Conservation (phyloP, 345 rosid genomes). For the Reutealis trisperma region DNA sequence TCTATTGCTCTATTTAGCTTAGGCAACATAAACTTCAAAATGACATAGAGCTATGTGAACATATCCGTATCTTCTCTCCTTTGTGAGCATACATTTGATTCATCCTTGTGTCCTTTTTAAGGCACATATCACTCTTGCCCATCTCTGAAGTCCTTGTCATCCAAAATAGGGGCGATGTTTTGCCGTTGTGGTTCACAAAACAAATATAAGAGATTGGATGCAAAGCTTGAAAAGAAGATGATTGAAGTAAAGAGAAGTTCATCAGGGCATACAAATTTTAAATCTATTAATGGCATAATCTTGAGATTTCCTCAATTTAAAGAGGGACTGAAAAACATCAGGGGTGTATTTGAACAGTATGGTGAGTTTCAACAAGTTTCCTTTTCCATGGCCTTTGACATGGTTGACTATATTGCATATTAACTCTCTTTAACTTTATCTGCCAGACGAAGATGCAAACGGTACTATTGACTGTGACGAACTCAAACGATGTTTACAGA, state of each 20-base stretch:
- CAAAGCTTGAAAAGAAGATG: slow-evolving; percentile 69
- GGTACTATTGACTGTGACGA: slow-evolving; percentile 71
- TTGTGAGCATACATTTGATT: not conserved
- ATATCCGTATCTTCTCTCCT: not conserved
- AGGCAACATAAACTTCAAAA: not conserved
- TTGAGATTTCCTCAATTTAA: slow-evolving; percentile 66
- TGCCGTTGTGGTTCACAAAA: slow-evolving; percentile 49
- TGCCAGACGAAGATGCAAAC: slow-evolving; percentile 62
- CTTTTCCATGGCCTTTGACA: slow-evolving; percentile 5
- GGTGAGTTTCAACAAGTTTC: slow-evolving; percentile 42
- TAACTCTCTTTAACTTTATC: slow-evolving; percentile 8
- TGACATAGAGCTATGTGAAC: not conserved
- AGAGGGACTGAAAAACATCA: slow-evolving; percentile 66
- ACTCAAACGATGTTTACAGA: slow-evolving; percentile 62
- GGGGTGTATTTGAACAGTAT: slow-evolving; percentile 57
- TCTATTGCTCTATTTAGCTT: not conserved
- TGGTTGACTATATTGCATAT: not conserved
- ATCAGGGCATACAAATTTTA: slow-evolving; percentile 45
- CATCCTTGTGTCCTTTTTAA: slow-evolving; percentile 18
- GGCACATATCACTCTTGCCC: slow-evolving; percentile 37
- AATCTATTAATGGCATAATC: slow-evolving; percentile 68
- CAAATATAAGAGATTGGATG: slow-evolving; percentile 63
- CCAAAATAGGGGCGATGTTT: slow-evolving; percentile 43
- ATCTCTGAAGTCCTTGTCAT: slow-evolving; percentile 42
- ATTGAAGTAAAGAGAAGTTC: slow-evolving; percentile 55